These are phyloP conservation scores for Cercospora berteroae DNA, from an alignment of 2,329 filamentous ascomycete species.

Conservation along the genomic window DNA sequence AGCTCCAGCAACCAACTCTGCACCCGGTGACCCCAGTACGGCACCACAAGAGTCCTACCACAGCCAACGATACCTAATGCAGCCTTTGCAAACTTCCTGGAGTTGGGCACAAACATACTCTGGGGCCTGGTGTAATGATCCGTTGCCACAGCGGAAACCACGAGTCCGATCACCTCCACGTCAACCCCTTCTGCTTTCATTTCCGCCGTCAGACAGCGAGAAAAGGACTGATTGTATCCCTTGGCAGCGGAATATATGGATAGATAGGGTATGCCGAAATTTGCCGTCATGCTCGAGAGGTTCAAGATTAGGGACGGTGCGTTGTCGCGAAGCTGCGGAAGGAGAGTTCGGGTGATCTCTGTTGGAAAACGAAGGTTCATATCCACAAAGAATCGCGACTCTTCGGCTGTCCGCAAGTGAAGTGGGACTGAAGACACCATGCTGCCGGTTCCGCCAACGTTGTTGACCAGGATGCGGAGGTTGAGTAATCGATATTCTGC, in stretches of 20 bases:
- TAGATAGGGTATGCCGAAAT: conserved; percentile 49
- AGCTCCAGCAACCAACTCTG: conserved; percentile 23
- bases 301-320: conserved; percentile 52
- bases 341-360: conserved; percentile 48
- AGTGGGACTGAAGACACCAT: conserved; percentile 41
- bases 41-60: conserved; percentile 23
- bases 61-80: conserved; percentile 29
- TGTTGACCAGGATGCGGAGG: conserved; percentile 58
- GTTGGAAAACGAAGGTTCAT: conserved; percentile 53
- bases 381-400: conserved; percentile 47
- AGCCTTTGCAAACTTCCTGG: conserved; percentile 23
- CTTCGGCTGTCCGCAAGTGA: conserved; percentile 37
- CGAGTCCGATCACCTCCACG: conserved; percentile 38
- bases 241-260: conserved; percentile 49
- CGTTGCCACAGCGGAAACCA: conserved; percentile 24
- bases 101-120: conserved; percentile 21
- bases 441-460: conserved; percentile 49
- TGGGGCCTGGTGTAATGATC: conserved; percentile 18
- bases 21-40: conserved; percentile 31
- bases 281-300: conserved; percentile 48
- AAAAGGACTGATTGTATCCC: conserved; percentile 46
- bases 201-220: conserved; percentile 45
- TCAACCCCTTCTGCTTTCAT: conserved; percentile 40
- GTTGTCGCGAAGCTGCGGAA: conserved; percentile 46
- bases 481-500: conserved; percentile 36